A percentile compares a stretch with the other conserved stretches of the same genome.
Evolutionary conservation across 257 asterid genomes (phyloP).

Genomic region (Mentha longifolia): DNA sequence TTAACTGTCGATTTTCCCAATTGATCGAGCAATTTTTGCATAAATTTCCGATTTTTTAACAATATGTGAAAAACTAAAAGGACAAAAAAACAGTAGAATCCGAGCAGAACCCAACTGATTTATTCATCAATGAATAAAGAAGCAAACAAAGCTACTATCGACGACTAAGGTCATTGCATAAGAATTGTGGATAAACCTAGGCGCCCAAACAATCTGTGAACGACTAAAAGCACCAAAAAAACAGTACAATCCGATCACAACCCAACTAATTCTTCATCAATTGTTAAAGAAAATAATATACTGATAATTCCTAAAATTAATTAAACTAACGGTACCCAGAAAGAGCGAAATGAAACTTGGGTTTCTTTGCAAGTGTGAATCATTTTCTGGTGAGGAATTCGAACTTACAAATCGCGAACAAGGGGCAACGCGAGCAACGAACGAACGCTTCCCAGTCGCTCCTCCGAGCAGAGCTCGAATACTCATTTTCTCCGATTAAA

Average conservation of each 20-base stretch:
- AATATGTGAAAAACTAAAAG: neutral
- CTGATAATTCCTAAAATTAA: neutral
- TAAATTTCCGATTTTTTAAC: neutral
- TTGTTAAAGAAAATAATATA: neutral
- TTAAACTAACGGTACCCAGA: too few species aligned
- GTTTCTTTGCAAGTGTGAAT: too few species aligned
- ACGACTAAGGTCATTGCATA: neutral
- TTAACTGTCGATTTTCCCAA: neutral
- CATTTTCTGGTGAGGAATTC: too few species aligned
- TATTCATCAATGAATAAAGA: neutral
- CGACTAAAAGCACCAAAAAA: constrained; percentile 4
- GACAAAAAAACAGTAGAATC: neutral
- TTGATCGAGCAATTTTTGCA: constrained; percentile 13
- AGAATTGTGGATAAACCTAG: neutral
- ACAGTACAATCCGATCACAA: constrained; percentile 8
- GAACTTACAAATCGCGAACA: constrained; percentile 61
- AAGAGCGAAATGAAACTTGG: too few species aligned
- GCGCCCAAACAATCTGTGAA: constrained; percentile 1
- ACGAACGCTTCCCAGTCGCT: constrained; percentile 48
- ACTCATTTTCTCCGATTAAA: constrained; percentile 43
- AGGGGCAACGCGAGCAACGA: constrained; percentile 34
- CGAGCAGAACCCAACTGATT: constrained; percentile 4
- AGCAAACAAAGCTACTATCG: constrained; percentile 8
- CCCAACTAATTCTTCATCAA: neutral
- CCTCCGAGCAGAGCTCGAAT: constrained; percentile 52